Conservation (phyloP, 2,329 filamentous ascomycete genomes). For the Lachnellula occidentalis region DNA sequence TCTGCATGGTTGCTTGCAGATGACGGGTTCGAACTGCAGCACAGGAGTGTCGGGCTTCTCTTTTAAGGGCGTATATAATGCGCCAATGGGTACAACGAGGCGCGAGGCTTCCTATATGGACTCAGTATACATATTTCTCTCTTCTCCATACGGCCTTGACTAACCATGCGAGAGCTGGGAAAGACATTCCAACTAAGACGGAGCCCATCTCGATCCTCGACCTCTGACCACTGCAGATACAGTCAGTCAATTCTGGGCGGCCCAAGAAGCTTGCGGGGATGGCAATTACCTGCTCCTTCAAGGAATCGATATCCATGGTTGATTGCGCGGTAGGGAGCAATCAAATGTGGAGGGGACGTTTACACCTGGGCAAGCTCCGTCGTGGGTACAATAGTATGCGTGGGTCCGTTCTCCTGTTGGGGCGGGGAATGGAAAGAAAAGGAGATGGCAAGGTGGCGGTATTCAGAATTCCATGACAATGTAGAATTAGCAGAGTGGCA, state of each 20-base stretch:
- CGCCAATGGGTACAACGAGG: slow-evolving; percentile 92
- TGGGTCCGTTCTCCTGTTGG: neutral
- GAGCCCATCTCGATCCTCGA: slow-evolving; percentile 94
- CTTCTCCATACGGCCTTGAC: slow-evolving; percentile 27
- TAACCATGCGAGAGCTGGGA: slow-evolving; percentile 92
- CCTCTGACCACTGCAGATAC: slow-evolving; percentile 46
- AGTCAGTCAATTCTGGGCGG: neutral
- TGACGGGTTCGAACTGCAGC: slow-evolving; percentile 92
- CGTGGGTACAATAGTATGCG: neutral
- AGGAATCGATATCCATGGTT: slow-evolving; percentile 28
- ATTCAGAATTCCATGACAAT: neutral
- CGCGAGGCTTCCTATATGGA: slow-evolving; percentile 76
- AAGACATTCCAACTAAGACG: slow-evolving; percentile 98
- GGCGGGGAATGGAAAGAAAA: neutral
- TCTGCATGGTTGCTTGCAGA: slow-evolving; percentile 92
- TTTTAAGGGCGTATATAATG: slow-evolving; percentile 91
- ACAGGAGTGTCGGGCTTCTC: slow-evolving; percentile 86
- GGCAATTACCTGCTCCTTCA: slow-evolving; percentile 24
- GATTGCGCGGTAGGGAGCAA: neutral
- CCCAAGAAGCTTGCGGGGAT: neutral
- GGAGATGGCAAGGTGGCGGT: neutral
- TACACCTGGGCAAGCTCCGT: neutral
- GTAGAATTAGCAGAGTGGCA: neutral
- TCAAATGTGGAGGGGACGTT: too few species aligned
- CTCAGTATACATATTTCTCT: slow-evolving; percentile 19